Conservation (phyloP, 805 yeast species). For the Metschnikowia vanudenii region DNA sequence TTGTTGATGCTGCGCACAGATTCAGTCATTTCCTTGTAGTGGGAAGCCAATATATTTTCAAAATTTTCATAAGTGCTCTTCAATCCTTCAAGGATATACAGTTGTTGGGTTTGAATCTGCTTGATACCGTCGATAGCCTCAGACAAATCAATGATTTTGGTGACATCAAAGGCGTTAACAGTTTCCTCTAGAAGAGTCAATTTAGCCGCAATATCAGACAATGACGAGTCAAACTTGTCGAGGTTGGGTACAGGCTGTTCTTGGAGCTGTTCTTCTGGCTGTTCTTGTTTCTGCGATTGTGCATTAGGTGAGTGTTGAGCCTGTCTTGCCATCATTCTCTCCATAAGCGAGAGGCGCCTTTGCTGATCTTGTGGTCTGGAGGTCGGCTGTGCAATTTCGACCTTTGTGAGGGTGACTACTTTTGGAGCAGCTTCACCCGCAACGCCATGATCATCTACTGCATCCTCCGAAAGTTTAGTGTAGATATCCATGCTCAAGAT, state of each 20-base stretch:
- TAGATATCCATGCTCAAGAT: slow-evolving; percentile 57
- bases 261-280: no score
- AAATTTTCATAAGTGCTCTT: slow-evolving; percentile 24
- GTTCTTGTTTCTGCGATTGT: neutral
- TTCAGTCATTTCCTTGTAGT: slow-evolving; percentile 32
- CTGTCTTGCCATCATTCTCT: slow-evolving; percentile 27
- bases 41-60: slow-evolving; percentile 28
- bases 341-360: slow-evolving; percentile 39
- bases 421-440: slow-evolving; percentile 42
- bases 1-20: slow-evolving; percentile 34
- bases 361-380: slow-evolving; percentile 19
- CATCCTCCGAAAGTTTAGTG: slow-evolving; percentile 52
- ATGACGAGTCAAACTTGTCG: slow-evolving; percentile 9
- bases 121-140: slow-evolving; percentile 20
- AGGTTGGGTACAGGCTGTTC: neutral
- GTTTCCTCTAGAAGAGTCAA: slow-evolving; percentile 11
- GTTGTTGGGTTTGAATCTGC: slow-evolving; percentile 21
- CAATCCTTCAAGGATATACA: slow-evolving; percentile 19
- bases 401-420: slow-evolving; percentile 22
- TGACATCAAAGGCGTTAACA: slow-evolving; percentile 11
- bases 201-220: slow-evolving; percentile 12
- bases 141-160: slow-evolving; percentile 12
- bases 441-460: slow-evolving; percentile 56
- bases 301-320: slow-evolving; percentile 13
- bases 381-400: slow-evolving; percentile 3